These are phyloP conservation scores for Leishmania martiniquensis DNA, from an alignment of 208 protist genomes.

Conservation along the genomic window DNA sequence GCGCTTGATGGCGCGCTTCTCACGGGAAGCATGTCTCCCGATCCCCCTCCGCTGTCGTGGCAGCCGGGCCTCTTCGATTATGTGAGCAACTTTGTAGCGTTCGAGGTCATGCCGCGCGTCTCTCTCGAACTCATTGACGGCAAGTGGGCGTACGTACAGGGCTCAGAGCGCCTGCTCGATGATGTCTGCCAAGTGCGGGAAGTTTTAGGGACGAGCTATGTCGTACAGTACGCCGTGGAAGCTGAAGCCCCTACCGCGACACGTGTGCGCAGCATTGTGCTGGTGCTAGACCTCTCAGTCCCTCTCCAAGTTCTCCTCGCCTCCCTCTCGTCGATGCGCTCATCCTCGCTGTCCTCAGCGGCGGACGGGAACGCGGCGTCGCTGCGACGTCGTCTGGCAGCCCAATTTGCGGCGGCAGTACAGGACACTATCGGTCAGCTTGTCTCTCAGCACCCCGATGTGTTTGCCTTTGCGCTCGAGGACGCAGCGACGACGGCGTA, in stretches of 20 bases:
- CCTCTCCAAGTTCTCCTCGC: constrained; percentile 3
- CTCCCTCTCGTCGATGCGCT: neutral
- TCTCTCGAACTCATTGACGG: constrained; percentile 22
- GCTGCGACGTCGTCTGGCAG: neutral
- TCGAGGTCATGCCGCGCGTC: constrained; percentile 32
- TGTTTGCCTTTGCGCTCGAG: constrained; percentile 30
- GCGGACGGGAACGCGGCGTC: neutral
- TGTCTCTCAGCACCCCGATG: constrained; percentile 50
- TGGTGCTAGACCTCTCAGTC: constrained; percentile 40
- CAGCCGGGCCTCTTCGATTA: constrained; percentile 10
- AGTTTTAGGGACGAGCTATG: constrained; percentile 40
- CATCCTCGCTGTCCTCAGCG: neutral
- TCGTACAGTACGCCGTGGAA: neutral
- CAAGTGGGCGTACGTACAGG: constrained; percentile 5
- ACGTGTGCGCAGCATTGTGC: constrained; percentile 29
- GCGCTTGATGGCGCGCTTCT: constrained; percentile 16
- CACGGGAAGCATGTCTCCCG: neutral
- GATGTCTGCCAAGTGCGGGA: constrained; percentile 18
- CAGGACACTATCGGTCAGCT: constrained; percentile 44
- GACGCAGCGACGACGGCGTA: neutral
- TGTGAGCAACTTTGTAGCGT: constrained; percentile 26
- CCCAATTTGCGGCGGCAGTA: constrained; percentile 42
- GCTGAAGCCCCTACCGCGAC: neutral
- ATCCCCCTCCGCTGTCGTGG: neutral
- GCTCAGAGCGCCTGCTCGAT: neutral